A percentile compares a stretch with the other conserved stretches of the same genome.
These are phyloP conservation scores for Coemansia sp. DNA, from an alignment of 192 early-diverging fungal species.

Conservation along the genomic window DNA sequence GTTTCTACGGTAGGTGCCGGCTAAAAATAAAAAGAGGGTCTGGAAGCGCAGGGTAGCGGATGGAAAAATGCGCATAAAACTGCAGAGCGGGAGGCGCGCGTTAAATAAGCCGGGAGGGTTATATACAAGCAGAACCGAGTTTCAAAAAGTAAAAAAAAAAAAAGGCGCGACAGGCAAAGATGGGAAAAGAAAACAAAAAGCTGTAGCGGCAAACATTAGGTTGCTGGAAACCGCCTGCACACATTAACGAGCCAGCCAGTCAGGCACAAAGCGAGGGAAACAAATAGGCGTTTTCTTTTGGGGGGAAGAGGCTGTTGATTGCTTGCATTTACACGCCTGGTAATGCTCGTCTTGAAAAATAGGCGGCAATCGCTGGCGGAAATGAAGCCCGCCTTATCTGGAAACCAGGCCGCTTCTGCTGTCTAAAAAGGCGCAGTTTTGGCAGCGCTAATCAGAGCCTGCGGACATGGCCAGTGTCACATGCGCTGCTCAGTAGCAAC, in stretches of 20 bases:
- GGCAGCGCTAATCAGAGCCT: no score
- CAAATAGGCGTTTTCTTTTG: slow-evolving; percentile 1
- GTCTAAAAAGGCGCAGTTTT: no score
- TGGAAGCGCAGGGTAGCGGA: not conserved
- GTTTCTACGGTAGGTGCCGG: not conserved
- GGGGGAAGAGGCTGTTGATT: not conserved
- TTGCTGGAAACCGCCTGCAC: not conserved
- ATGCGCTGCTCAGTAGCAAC: no score
- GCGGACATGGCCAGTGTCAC: no score
- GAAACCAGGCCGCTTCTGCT: not conserved
- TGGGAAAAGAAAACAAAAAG: no score
- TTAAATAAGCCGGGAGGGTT: not conserved
- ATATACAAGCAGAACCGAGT: slow-evolving; percentile 2
- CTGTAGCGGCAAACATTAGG: no score
- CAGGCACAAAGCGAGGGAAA: not conserved
- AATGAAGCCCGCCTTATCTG: slow-evolving; percentile 6
- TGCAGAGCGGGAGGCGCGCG: slow-evolving; percentile 4
- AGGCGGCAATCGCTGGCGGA: not conserved
- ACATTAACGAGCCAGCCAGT: not conserved
- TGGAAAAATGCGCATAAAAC: slow-evolving; percentile 1
- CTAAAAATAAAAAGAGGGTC: not conserved
- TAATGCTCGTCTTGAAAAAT: slow-evolving; percentile 1
- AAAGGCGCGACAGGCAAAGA: not conserved
- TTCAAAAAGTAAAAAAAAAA: not conserved
- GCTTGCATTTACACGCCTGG: no score